Percentiles rank a stretch among this genome's conserved stretches.
phyloP scores from a whole-genome alignment of 352 stramenopile genomes.

The Albugo candida region DNA sequence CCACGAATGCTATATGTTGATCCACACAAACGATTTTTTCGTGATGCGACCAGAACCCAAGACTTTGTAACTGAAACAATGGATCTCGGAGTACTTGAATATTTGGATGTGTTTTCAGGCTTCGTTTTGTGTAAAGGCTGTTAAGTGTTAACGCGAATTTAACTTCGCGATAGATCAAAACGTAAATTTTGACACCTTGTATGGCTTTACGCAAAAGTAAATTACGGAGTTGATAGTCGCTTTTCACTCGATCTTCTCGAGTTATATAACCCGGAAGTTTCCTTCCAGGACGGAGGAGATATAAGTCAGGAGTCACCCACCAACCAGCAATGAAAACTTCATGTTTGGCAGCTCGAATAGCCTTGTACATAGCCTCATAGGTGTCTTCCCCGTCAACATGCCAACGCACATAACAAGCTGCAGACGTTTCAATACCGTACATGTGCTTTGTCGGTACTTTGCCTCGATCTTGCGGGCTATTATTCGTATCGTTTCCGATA shows the following conservation, averaged over 20 bases:
- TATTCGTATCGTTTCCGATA: no score
- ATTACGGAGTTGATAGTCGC: not conserved
- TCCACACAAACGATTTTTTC: slow-evolving; percentile 13
- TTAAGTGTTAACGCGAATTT: slow-evolving; percentile 8
- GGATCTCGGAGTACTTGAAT: slow-evolving; percentile 13
- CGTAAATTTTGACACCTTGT: slow-evolving; percentile 9
- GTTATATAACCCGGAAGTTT: not conserved
- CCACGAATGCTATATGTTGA: slow-evolving; percentile 12
- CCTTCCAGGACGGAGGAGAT: slow-evolving; percentile 7
- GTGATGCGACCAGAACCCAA: slow-evolving; percentile 12
- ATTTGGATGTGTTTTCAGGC: slow-evolving; percentile 5
- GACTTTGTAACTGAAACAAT: slow-evolving; percentile 9
- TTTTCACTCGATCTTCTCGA: slow-evolving; percentile 18
- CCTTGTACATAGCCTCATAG: slow-evolving; percentile 9
- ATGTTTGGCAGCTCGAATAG: slow-evolving; percentile 8
- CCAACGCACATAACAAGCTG: not conserved
- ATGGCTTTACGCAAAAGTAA: slow-evolving; percentile 1
- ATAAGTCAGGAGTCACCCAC: slow-evolving; percentile 17
- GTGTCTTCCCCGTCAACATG: slow-evolving; percentile 9
- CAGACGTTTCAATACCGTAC: not conserved
- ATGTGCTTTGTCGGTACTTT: not conserved
- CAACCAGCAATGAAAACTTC: slow-evolving; percentile 28
- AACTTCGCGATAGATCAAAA: slow-evolving; percentile 11
- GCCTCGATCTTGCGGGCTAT: no score
- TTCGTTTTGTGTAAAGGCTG: slow-evolving; percentile 4